Evolutionary conservation across 2,329 filamentous ascomycete genomes (phyloP), one percentile per base, ranked within the genome.

Genomic region (Didymella exigua): DNA sequence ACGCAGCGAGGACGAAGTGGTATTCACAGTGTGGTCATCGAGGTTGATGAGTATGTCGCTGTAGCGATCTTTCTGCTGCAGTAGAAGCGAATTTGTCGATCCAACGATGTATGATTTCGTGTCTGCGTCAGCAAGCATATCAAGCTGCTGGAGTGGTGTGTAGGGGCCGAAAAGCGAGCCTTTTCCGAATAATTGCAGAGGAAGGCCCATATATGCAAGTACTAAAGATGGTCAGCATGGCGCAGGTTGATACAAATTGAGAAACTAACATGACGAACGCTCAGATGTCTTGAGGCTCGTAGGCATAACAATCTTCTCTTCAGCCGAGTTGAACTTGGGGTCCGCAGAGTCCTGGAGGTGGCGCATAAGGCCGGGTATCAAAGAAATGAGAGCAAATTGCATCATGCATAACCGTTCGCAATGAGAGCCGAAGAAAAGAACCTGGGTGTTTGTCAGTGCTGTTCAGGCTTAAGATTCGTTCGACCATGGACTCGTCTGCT

Each of bases 101-200:
- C 95, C 95, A 53, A 99, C 93, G 49, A 99, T 89, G 69, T 98
- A 99, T 1, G 93, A 97, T 77, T 96, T 98, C 18, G 95, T 98
- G 36, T 91, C 90, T 66, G 91, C 87, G 76, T 98, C 93, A 47
- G 93, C 93, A 34, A 99, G 84, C 65, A 97, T 84, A 73, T 99
- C 93, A 52, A 99, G 86, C 76, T 97, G 93, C 75, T 99, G 95
- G 16, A 99, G 81, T 16, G 95, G 95, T 1, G 95, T 99, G 71
- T 99, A 99, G 0, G 95, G 95, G 2, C 95, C 93, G 72, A 97
- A 98, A 55, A 99, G 84, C 72, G 91, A 95, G 57, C 95, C 95
- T 87, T 92, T 96, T 72, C 93, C 93, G 72, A 98, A 99, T 40
- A 99, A 89, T 71, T 98, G 95, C 34, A 99, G 80, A 11, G 95